These are phyloP conservation scores for Vickermania spadyakhi DNA, from an alignment of 208 protist genomes.

Conservation along the genomic window DNA sequence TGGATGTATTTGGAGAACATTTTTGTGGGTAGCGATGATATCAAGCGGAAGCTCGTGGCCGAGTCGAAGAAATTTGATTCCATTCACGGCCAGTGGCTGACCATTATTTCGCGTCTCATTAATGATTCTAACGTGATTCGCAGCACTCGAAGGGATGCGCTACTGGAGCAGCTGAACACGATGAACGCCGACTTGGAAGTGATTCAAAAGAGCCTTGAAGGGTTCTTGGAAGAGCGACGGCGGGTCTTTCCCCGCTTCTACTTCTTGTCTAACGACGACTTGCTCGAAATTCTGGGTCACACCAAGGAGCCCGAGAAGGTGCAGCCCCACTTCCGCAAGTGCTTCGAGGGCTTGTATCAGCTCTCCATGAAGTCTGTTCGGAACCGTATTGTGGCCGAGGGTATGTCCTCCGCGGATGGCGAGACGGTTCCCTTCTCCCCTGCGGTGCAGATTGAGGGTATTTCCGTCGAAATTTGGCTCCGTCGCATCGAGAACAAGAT, in stretches of 20 bases:
- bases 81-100: constrained; percentile 93
- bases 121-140: constrained; percentile 85
- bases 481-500: constrained; percentile 88
- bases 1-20: constrained; percentile 98
- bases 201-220: constrained; percentile 96
- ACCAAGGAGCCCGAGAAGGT: constrained; percentile 94
- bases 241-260: constrained; percentile 97
- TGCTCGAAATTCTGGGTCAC: constrained; percentile 97
- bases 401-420: constrained; percentile 84
- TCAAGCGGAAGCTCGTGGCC: constrained; percentile 95
- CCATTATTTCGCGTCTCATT: constrained; percentile 80
- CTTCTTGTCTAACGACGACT: constrained; percentile 96
- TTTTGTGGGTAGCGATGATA: constrained; percentile 95
- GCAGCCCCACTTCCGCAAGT: constrained; percentile 96
- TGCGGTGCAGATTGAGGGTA: constrained; percentile 80
- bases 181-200: constrained; percentile 94
- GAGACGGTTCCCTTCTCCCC: constrained; percentile 91
- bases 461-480: constrained; percentile 93
- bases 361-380: constrained; percentile 78
- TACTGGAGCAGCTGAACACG: constrained; percentile 88
- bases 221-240: constrained; percentile 96
- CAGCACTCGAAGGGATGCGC: constrained; percentile 83
- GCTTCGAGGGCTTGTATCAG: constrained; percentile 93
- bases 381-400: constrained; percentile 66
- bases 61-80: constrained; percentile 94